Evolutionary conservation across 768 basidiomycete species (phyloP), one percentile per base, ranked within the genome.

Genomic region (Galerina sulciceps): DNA sequence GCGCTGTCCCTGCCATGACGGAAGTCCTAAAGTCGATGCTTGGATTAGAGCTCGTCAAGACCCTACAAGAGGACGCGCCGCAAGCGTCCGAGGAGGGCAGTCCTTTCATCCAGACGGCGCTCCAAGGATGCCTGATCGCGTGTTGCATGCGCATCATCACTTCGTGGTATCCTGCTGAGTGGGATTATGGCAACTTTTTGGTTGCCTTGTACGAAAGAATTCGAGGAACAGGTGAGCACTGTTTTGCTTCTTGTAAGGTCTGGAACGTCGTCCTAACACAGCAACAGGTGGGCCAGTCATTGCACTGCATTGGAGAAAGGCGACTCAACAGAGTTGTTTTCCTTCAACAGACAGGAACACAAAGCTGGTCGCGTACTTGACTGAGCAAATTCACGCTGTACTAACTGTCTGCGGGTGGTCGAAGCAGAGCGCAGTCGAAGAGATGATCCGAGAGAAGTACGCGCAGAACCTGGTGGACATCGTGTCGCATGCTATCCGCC

Each of bases 111-210:
- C 78, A 77, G 57, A 69, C 75, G 13, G 77, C 75, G 13, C 65
- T 79, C 63, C 78, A 79, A 67, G 75, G 73, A 18, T 76, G 75
- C 63, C 68, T 80, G 64, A 70, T 70, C 59, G 70, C 69, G 47
- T 78, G 73, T 56, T 76, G 73, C 55, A 67, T 65, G 58, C 75
- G 70, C 60, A 75, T 79, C 65, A 75, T 76, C 65, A 69, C 69
- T 60, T 74, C 79, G 34, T 79, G 78, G 78, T 78, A 75, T 55
- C 76, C 76, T 11, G 69, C 71, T 52, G 74, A 78, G 53, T 79
- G 76, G 77, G 77, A 77, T 17, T 77, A 77, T 41, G 71, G 70
- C 20, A 73, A 73, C 34, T 76, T 80, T 62, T 64, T 79, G 56
- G 70, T 70, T 4, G 71, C 72, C 1, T 58, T 78, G 46, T 75